A percentile compares a stretch with the other conserved stretches of the same genome.
phyloP scores from a whole-genome alignment of 2,329 filamentous ascomycete genomes.

The Coniochaeta pulveracea region DNA sequence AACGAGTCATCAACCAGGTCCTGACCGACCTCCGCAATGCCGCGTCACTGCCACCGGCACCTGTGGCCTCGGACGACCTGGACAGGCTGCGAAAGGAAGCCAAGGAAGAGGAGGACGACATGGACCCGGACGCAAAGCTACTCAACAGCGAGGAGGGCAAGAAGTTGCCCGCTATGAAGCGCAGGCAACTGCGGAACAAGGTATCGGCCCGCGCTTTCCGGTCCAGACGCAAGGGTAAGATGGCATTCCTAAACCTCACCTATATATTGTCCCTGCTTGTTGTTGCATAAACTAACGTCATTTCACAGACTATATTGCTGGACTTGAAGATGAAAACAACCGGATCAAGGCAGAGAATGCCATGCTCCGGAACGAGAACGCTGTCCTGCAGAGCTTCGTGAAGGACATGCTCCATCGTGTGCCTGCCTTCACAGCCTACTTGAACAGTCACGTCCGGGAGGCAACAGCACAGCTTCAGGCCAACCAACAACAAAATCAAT shows the following conservation, averaged over 20 bases:
- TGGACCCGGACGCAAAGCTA: slow-evolving; percentile 94
- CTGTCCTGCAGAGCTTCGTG: neutral
- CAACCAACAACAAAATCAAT: too few relatives aligned
- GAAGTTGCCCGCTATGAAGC: slow-evolving; percentile 97
- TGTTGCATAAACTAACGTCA: slow-evolving; percentile 47
- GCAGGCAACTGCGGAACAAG: slow-evolving; percentile 95
- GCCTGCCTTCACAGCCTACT: too few relatives aligned
- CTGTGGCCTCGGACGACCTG: slow-evolving; percentile 39
- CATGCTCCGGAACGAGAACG: slow-evolving; percentile 72
- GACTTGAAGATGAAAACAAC: slow-evolving; percentile 87
- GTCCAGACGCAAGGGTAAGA: slow-evolving; percentile 90
- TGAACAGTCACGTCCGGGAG: too few relatives aligned
- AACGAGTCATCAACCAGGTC: slow-evolving; percentile 89
- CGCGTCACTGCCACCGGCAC: slow-evolving; percentile 15
- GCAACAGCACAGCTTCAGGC: too few relatives aligned
- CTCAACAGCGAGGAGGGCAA: slow-evolving; percentile 97
- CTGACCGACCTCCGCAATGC: slow-evolving; percentile 83
- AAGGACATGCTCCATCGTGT: slow-evolving; percentile 15
- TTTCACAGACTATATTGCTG: slow-evolving; percentile 81
- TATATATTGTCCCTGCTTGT: slow-evolving; percentile 2
- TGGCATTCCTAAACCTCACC: neutral
- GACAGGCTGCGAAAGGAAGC: slow-evolving; percentile 52
- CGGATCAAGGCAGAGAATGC: slow-evolving; percentile 51
- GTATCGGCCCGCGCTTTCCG: slow-evolving; percentile 96
- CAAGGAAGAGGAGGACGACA: slow-evolving; percentile 94